These are phyloP conservation scores for Hebeloma cylindrosporum DNA, from an alignment of 768 basidiomycete species.

Conservation along the genomic window DNA sequence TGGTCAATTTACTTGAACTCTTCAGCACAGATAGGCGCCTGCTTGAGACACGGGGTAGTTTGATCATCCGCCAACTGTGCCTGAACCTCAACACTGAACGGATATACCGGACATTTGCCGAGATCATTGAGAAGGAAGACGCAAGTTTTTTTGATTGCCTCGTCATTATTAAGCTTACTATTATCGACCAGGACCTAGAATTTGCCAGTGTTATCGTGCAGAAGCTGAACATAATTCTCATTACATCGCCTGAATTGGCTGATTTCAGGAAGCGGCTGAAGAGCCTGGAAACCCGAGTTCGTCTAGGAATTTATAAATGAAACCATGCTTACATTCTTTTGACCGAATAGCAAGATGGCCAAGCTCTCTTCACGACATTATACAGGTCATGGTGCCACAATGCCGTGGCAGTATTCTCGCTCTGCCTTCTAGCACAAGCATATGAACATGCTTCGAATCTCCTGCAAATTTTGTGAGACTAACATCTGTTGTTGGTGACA, in stretches of 20 bases:
- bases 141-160: constrained; percentile 39
- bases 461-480: constrained; percentile 83
- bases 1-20: constrained; percentile 91
- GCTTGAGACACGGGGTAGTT: constrained; percentile 87
- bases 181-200: constrained; percentile 75
- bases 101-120: constrained; percentile 94
- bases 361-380: constrained; percentile 88
- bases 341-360: constrained; percentile 81
- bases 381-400: constrained; percentile 99
- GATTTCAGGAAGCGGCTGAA: constrained; percentile 94
- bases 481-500: not conserved
- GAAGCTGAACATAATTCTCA: constrained; percentile 94
- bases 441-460: constrained; percentile 99
- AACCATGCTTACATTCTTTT: too few species aligned
- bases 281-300: constrained; percentile 87
- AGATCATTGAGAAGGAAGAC: constrained; percentile 98
- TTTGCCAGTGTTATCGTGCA: constrained; percentile 98
- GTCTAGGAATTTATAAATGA: constrained; percentile 22
- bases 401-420: constrained; percentile 92
- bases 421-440: constrained; percentile 95
- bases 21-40: constrained; percentile 93
- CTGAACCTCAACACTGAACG: constrained; percentile 91
- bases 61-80: constrained; percentile 95
- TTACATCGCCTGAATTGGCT: constrained; percentile 92
- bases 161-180: not conserved